Evolutionary conservation across 768 basidiomycete genomes (phyloP).

Genomic region (Auriscalpium vulgare): DNA sequence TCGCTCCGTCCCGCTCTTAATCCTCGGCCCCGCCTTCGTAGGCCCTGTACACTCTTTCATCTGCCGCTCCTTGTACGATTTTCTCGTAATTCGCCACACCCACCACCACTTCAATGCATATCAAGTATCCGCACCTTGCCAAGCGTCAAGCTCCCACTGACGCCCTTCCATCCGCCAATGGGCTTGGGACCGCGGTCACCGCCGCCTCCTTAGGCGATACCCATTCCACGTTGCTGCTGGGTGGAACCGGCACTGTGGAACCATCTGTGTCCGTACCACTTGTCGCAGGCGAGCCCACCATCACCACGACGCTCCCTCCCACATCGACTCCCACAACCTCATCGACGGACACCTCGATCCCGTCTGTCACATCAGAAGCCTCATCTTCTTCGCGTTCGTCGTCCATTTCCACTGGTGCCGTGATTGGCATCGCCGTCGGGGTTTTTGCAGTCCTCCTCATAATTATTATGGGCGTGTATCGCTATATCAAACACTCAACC

Average conservation of each 20-base stretch:
- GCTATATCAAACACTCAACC: neutral
- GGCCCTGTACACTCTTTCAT: constrained; percentile 1
- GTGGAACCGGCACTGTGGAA: neutral
- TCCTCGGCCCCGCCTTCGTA: neutral
- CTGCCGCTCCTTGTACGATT: constrained; percentile 5
- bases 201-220: neutral
- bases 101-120: neutral
- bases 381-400: neutral
- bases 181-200: neutral
- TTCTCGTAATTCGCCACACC: neutral
- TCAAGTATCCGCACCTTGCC: neutral
- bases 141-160: neutral
- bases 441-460: constrained; percentile 3
- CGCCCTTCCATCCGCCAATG: neutral
- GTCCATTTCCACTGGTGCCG: constrained; percentile 10
- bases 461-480: constrained; percentile 5
- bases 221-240: constrained; percentile 3
- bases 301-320: neutral
- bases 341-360: neutral
- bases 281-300: neutral
- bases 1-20: neutral
- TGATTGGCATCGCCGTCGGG: constrained; percentile 7
- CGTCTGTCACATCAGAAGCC: neutral
- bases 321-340: neutral
- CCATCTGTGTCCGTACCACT: neutral